Conservation (phyloP, 495 filamentous ascomycete species). For the Aspergillus biplanus region DNA sequence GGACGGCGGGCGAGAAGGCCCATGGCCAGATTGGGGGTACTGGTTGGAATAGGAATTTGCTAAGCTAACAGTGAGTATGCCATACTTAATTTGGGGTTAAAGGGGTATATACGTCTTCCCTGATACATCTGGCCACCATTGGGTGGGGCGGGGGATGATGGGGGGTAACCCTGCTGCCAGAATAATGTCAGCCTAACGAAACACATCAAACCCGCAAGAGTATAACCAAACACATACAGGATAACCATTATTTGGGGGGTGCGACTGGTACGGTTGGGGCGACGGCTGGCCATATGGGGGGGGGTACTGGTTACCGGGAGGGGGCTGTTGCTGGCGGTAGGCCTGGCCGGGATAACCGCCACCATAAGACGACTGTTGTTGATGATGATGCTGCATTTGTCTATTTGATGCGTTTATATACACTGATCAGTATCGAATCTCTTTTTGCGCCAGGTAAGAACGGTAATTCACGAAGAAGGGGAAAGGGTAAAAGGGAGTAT, state of each 20-base stretch:
- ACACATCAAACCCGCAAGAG: not conserved
- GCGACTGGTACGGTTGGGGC: slow-evolving; percentile 43
- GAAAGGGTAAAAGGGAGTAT: not conserved
- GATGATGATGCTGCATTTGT: slow-evolving; percentile 30
- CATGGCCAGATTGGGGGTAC: slow-evolving; percentile 25
- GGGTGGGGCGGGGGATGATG: slow-evolving; percentile 32
- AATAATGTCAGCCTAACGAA: slow-evolving; percentile 24
- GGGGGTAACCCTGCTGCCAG: slow-evolving; percentile 34
- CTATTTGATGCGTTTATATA: slow-evolving; percentile 1
- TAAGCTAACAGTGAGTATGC: slow-evolving; percentile 9
- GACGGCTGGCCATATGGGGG: slow-evolving; percentile 49
- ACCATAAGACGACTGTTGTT: slow-evolving; percentile 42
- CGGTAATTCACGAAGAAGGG: not conserved
- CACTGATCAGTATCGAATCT: slow-evolving; percentile 11
- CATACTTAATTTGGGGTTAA: not conserved
- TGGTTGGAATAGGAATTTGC: slow-evolving; percentile 41
- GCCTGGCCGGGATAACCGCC: slow-evolving; percentile 54
- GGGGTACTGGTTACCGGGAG: slow-evolving; percentile 44
- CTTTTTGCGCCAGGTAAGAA: not conserved
- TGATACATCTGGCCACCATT: slow-evolving; percentile 41
- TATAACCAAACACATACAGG: slow-evolving; percentile 35
- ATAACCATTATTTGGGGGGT: slow-evolving; percentile 48
- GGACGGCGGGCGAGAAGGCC: slow-evolving; percentile 46
- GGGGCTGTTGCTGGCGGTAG: slow-evolving; percentile 44
- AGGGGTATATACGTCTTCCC: slow-evolving; percentile 30